Conservation (phyloP, 1,284 basidiomycete species). For the Rhodotorula sp. region DNA sequence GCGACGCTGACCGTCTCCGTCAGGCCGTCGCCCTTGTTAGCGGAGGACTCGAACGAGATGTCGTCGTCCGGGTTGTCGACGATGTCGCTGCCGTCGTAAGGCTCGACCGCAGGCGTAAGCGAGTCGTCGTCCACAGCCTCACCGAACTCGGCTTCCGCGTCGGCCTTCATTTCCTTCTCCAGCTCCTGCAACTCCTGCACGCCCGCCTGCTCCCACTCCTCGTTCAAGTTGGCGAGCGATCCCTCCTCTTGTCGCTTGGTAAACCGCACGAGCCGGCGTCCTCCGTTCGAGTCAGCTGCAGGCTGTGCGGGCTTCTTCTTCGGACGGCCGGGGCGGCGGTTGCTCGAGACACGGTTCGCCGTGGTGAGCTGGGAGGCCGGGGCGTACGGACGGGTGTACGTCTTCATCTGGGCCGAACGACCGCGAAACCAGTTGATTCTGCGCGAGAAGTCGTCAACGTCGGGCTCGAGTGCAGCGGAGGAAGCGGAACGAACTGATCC, state of each 20-base stretch:
- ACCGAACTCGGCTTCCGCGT: background rate
- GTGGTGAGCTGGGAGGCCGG: background rate
- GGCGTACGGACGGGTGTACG: constrained; percentile 27
- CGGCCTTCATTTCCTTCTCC: background rate
- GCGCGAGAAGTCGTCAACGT: background rate
- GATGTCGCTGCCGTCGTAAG: constrained; percentile 9
- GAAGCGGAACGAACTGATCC: constrained; percentile 9
- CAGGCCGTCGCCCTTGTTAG: background rate
- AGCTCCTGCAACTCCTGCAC: constrained; percentile 14
- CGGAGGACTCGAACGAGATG: background rate
- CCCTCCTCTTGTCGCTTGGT: background rate
- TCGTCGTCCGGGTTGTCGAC: constrained; percentile 8
- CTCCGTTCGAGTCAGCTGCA: too few species aligned
- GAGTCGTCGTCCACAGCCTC: background rate
- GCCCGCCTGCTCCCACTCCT: background rate
- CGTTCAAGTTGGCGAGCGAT: background rate
- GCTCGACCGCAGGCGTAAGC: constrained; percentile 17
- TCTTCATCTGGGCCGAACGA: constrained; percentile 30
- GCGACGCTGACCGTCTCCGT: background rate
- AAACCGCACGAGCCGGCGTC: too few species aligned
- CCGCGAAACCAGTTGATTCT: constrained; percentile 41
- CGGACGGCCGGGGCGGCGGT: background rate
- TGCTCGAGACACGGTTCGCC: background rate
- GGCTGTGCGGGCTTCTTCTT: background rate
- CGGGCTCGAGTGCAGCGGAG: background rate